phyloP scores from a whole-genome alignment of 768 basidiomycete genomes.

The Lactarius hengduanensis region DNA sequence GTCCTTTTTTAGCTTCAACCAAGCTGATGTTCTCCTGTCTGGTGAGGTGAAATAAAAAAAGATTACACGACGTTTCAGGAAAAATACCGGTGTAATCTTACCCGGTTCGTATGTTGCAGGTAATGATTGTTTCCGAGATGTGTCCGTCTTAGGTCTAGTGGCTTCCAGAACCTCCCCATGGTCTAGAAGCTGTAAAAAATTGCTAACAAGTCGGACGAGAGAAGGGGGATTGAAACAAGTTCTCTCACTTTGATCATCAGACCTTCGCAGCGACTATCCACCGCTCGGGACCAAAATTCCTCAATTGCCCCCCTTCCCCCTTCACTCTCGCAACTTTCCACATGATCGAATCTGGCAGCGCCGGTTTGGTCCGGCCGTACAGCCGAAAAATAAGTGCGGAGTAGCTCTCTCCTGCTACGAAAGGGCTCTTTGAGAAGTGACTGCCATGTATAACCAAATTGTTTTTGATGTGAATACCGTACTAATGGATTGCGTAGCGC shows the following conservation, averaged over 20 bases:
- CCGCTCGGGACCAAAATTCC: conserved; percentile 72
- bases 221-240: conserved; percentile 17
- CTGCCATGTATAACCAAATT: conserved; percentile 40
- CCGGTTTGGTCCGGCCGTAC: conserved; percentile 43
- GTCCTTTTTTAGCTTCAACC: conserved; percentile 93
- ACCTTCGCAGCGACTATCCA: conserved; percentile 84
- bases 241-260: conserved; percentile 81
- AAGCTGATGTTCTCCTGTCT: conserved; percentile 82
- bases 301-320: conserved; percentile 61
- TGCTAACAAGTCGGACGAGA: conserved; percentile 19
- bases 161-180: conserved; percentile 43
- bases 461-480: conserved; percentile 18
- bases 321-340: conserved; percentile 67
- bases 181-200: conserved; percentile 58
- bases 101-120: conserved; percentile 86
- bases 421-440: conserved; percentile 66
- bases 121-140: conserved; percentile 58
- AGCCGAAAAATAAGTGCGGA: conserved; percentile 63
- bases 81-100: conserved; percentile 31
- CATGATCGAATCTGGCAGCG: conserved; percentile 67
- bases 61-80: background rate
- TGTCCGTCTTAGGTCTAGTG: conserved; percentile 37
- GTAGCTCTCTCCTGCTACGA: conserved; percentile 62
- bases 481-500: conserved; percentile 31
- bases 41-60: conserved; percentile 20